Conservation (phyloP, 306 rosid species). For the Vigna trinervia region DNA sequence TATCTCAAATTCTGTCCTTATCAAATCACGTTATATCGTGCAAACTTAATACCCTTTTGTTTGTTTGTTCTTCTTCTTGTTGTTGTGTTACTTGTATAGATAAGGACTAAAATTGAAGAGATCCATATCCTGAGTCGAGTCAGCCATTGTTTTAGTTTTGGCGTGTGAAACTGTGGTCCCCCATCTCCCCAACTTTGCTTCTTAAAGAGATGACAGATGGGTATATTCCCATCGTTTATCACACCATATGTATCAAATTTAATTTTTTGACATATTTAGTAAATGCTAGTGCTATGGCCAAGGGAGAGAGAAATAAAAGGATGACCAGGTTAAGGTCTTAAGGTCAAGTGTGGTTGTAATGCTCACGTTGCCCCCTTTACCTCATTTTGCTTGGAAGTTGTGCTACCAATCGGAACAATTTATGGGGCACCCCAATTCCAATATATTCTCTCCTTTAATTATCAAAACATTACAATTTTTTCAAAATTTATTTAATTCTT, state of each 20-base stretch:
- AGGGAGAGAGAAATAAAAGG: not conserved
- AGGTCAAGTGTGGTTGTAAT: not conserved
- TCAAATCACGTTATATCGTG: constrained; percentile 59
- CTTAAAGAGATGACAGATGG: constrained; percentile 63
- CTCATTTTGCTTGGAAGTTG: not conserved
- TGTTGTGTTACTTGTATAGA: constrained; percentile 45
- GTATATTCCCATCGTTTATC: constrained; percentile 39
- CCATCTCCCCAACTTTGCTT: constrained; percentile 55
- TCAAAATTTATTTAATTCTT: too few species aligned
- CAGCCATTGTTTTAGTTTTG: constrained; percentile 39
- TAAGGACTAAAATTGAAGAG: constrained; percentile 70
- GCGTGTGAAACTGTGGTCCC: constrained; percentile 52
- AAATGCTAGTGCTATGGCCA: not conserved
- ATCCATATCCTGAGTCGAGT: constrained; percentile 71
- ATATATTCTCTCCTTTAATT: not conserved
- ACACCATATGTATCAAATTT: too few species aligned
- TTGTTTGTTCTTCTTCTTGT: not conserved
- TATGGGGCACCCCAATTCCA: not conserved
- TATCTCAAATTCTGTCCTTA: constrained; percentile 54
- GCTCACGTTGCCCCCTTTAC: not conserved
- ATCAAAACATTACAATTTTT: too few species aligned
- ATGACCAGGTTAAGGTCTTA: too few species aligned
- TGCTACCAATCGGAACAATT: not conserved
- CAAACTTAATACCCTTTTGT: constrained; percentile 46
- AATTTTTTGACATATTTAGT: too few species aligned